Evolutionary conservation across 192 early-diverging fungal genomes (phyloP).

Genomic region (Gigaspora rosea): DNA sequence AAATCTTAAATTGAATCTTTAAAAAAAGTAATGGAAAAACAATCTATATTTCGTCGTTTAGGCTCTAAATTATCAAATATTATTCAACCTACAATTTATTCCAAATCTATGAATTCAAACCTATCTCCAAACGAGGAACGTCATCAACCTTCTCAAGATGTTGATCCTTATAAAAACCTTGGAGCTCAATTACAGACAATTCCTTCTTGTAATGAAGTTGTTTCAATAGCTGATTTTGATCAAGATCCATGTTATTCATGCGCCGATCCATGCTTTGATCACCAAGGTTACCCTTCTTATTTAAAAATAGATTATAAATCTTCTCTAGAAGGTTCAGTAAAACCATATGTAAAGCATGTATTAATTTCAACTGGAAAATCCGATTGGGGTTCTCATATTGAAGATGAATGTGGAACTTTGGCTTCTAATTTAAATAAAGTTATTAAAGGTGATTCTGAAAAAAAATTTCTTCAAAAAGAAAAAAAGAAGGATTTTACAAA

Average conservation of each 20-base stretch:
- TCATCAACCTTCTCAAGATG: too few relatives aligned
- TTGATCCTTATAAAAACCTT: too few relatives aligned
- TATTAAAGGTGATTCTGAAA: slow-evolving; percentile 27
- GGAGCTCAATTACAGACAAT: neutral
- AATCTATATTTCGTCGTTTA: too few relatives aligned
- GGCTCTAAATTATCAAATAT: too few relatives aligned
- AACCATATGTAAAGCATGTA: slow-evolving; percentile 58
- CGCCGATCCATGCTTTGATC: slow-evolving; percentile 46
- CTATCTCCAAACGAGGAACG: too few relatives aligned
- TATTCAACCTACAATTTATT: too few relatives aligned
- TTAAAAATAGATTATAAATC: slow-evolving; percentile 51
- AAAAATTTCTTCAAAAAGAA: neutral
- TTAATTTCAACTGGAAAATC: slow-evolving; percentile 54
- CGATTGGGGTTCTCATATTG: slow-evolving; percentile 54
- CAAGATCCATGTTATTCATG: slow-evolving; percentile 48
- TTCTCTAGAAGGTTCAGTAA: slow-evolving; percentile 49
- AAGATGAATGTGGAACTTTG: slow-evolving; percentile 50
- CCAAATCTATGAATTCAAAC: too few relatives aligned
- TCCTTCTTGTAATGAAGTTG: neutral
- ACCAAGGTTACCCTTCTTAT: slow-evolving; percentile 51
- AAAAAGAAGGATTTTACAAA: neutral
- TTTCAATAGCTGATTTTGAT: slow-evolving; percentile 1
- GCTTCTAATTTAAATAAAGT: slow-evolving; percentile 45
- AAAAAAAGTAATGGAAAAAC: too few relatives aligned
- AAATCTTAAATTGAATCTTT: too few relatives aligned